Evolutionary conservation across 2,329 filamentous ascomycete genomes (phyloP).

Genomic region (Stachybotrys chlorohalonatus): DNA sequence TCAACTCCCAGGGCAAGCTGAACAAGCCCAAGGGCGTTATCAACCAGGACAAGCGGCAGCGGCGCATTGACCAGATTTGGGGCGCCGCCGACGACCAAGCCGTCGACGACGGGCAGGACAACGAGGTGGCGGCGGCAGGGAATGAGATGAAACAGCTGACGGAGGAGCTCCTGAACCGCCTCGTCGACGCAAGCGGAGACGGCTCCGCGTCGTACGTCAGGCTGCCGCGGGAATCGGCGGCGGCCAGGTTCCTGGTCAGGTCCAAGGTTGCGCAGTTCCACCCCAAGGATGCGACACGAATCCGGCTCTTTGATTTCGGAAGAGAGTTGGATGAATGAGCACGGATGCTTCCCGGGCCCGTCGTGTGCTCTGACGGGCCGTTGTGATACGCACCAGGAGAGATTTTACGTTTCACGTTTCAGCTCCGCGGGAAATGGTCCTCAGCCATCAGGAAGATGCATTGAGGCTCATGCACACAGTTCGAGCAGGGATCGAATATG

Average conservation of each 20-base stretch:
- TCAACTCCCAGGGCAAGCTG: constrained; percentile 48
- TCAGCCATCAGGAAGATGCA: background rate
- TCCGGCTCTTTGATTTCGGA: constrained; percentile 56
- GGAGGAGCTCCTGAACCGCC: constrained; percentile 50
- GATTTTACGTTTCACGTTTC: background rate
- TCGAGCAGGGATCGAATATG: no score
- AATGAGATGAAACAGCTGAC: constrained; percentile 51
- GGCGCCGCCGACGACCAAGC: constrained; percentile 20
- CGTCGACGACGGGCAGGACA: constrained; percentile 18
- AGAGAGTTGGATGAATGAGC: constrained; percentile 42
- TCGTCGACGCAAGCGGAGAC: constrained; percentile 45
- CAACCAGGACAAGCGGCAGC: constrained; percentile 43
- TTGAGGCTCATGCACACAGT: no score
- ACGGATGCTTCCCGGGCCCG: background rate
- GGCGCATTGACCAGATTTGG: constrained; percentile 58
- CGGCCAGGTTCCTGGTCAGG: constrained; percentile 53
- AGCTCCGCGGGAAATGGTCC: background rate
- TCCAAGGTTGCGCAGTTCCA: constrained; percentile 60
- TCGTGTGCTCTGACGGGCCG: background rate
- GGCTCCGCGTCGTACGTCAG: constrained; percentile 48
- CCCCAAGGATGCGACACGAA: constrained; percentile 49
- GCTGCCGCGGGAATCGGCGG: constrained; percentile 51
- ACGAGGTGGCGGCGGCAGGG: constrained; percentile 41
- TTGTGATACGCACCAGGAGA: background rate
- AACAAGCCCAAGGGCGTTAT: constrained; percentile 34